phyloP scores from a whole-genome alignment of 2,329 filamentous ascomycete genomes.

The Aureobasidium zeae region DNA sequence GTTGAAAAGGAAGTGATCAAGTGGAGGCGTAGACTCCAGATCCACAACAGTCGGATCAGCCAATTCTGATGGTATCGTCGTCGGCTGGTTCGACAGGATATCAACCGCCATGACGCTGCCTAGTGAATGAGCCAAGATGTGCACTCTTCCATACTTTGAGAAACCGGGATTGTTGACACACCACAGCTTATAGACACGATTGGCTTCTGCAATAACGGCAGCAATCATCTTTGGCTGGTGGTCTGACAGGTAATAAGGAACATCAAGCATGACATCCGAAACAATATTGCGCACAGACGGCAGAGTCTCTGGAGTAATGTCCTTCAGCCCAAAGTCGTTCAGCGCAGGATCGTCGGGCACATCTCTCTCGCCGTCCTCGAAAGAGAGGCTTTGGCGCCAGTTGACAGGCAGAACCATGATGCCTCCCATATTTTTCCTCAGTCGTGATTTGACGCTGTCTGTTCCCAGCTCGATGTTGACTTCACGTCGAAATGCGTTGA shows the following conservation, averaged over 20 bases:
- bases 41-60: slow-evolving; percentile 25
- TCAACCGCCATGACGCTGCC: slow-evolving; percentile 93
- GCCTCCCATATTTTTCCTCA: slow-evolving; percentile 70
- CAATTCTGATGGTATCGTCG: slow-evolving; percentile 45
- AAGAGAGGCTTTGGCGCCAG: slow-evolving; percentile 80
- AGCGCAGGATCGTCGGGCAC: slow-evolving; percentile 47
- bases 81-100: slow-evolving; percentile 82
- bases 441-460: slow-evolving; percentile 61
- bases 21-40: slow-evolving; percentile 19
- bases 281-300: slow-evolving; percentile 87
- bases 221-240: slow-evolving; percentile 93
- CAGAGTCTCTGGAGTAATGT: slow-evolving; percentile 85
- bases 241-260: slow-evolving; percentile 94
- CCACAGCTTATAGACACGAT: slow-evolving; percentile 92
- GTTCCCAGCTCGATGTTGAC: slow-evolving; percentile 76
- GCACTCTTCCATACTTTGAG: slow-evolving; percentile 64
- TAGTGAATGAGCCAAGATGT: slow-evolving; percentile 86
- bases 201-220: slow-evolving; percentile 81
- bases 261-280: slow-evolving; percentile 95
- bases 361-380: slow-evolving; percentile 66
- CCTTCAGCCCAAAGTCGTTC: slow-evolving; percentile 62
- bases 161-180: slow-evolving; percentile 89
- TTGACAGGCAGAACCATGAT: slow-evolving; percentile 90
- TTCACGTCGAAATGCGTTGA: slow-evolving; percentile 78
- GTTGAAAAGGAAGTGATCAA: slow-evolving; percentile 73